Conservation (phyloP, 352 stramenopile species). For the Saprolegnia parasitica region DNA sequence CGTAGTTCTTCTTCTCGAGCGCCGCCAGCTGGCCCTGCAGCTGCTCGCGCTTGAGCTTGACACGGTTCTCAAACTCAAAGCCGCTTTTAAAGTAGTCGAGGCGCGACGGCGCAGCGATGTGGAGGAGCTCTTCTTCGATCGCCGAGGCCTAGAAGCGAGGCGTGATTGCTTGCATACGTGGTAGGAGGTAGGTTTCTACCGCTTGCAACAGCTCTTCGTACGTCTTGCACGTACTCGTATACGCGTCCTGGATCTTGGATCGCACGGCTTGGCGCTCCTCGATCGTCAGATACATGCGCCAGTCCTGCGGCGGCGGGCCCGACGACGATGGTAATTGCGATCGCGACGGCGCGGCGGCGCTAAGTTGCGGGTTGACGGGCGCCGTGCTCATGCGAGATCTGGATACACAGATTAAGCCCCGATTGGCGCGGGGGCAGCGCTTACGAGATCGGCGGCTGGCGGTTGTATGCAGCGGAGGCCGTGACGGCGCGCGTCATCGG, state of each 20-base stretch:
- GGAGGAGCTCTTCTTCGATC: slow-evolving; percentile 85
- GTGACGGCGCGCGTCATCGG: slow-evolving; percentile 83
- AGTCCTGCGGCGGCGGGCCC: slow-evolving; percentile 48
- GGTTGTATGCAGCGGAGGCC: slow-evolving; percentile 76
- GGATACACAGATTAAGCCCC: background rate
- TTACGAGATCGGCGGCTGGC: slow-evolving; percentile 32
- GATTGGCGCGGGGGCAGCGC: background rate
- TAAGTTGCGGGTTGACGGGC: slow-evolving; percentile 4
- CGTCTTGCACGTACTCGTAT: slow-evolving; percentile 73
- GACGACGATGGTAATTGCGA: background rate
- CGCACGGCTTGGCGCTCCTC: slow-evolving; percentile 84
- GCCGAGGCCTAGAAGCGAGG: slow-evolving; percentile 54
- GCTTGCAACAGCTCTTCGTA: slow-evolving; percentile 88
- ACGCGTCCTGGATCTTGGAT: slow-evolving; percentile 82
- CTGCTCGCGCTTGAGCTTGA: slow-evolving; percentile 87
- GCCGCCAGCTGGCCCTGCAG: slow-evolving; percentile 76
- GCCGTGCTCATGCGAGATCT: slow-evolving; percentile 25
- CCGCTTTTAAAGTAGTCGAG: slow-evolving; percentile 89
- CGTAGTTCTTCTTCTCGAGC: slow-evolving; percentile 41
- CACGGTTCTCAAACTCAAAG: slow-evolving; percentile 87
- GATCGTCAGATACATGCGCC: slow-evolving; percentile 87
- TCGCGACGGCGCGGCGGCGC: background rate
- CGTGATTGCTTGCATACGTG: background rate
- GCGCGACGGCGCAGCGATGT: slow-evolving; percentile 82
- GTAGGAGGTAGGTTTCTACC: slow-evolving; percentile 35